Base-by-base conservation (phyloP, 1,139 yeast genomes). In the Zygosaccharomyces pseudobailii region DNA sequence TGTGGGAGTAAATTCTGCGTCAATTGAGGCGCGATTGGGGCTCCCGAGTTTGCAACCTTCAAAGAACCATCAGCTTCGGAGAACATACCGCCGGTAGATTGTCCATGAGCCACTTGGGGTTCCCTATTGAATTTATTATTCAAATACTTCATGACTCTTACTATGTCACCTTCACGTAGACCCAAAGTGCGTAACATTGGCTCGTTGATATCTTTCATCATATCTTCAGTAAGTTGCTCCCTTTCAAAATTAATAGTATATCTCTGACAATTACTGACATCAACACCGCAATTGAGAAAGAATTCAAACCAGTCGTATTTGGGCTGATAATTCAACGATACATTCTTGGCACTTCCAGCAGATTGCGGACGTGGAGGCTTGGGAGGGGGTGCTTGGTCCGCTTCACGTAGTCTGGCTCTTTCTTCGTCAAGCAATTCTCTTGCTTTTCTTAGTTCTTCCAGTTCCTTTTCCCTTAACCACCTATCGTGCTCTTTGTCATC, bases 291-390 rank as follows among this genome's bases (percentile, higher is more conserved):
- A 51, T 80, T 82, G 59, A 92, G 78, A 75, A 90, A 94, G 71
- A 94, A 90, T 58, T 90, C 95, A 70, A 92, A 92, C 98, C 98
- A 92, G 65, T 92, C 97, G 62, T 87, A 92, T 41, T 83, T 24
- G 79, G 79, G 57, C 23, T 38, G 41, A 72, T 79, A 43, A 65
- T 46, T 49, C 33, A 32, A 21, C 3, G 43, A 9, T 25, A 32
- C 33, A 2, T 31, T 68, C 28, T 67, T 62, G 19, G 68, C 63
- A 5, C 56, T 39, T 19, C 42, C 55, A 32, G 45, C 43, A 22
- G 54, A 40, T 5, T 52, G 52, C 25, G 66, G 73, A 63, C 72
- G 67, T 28, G 67, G 68, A 22, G 68, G 72, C 57, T 63, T 69
- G 38, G 60, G 61, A 46, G 72, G 71, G 6, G 71, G 70, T 22